phyloP scores from a whole-genome alignment of 371 early-diverging fungal species.

The Lichtheimia corymbifera region DNA sequence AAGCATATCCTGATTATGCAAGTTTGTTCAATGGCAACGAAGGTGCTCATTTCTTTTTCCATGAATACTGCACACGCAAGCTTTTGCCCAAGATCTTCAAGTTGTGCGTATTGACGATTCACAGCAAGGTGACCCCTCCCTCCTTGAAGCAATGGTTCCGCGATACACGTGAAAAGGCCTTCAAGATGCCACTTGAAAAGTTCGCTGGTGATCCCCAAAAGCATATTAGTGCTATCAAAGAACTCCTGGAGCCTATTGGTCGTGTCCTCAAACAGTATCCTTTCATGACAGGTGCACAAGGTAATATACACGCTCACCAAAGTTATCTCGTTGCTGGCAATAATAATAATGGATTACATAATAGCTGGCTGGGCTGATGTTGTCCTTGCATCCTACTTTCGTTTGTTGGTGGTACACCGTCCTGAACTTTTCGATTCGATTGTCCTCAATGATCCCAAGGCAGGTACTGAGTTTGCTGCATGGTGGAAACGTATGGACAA shows the following conservation, averaged over 20 bases:
- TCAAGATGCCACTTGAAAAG: slow-evolving; percentile 17
- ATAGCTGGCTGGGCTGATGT: slow-evolving; percentile 25
- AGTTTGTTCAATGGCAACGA: slow-evolving; percentile 18
- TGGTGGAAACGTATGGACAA: slow-evolving; percentile 22
- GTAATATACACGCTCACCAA: not conserved
- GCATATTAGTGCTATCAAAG: slow-evolving; percentile 13
- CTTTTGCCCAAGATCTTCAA: slow-evolving; percentile 20
- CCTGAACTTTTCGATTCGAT: slow-evolving; percentile 18
- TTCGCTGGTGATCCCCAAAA: slow-evolving; percentile 17
- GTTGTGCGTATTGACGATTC: slow-evolving; percentile 9
- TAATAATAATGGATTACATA: too few species aligned
- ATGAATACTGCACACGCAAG: slow-evolving; percentile 12
- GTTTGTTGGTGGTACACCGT: slow-evolving; percentile 6
- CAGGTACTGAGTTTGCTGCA: not conserved
- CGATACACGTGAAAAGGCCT: slow-evolving; percentile 11
- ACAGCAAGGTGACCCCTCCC: not conserved
- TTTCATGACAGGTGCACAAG: slow-evolving; percentile 17
- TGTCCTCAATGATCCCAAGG: slow-evolving; percentile 14
- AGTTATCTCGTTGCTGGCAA: not conserved
- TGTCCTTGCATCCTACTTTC: slow-evolving; percentile 16
- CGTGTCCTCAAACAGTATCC: slow-evolving; percentile 14
- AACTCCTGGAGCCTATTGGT: slow-evolving; percentile 7
- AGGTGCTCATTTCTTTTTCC: slow-evolving; percentile 20
- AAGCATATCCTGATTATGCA: slow-evolving; percentile 18
- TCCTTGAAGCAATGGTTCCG: slow-evolving; percentile 15